Evolutionary conservation across 495 filamentous ascomycete species (phyloP), one percentile per base, ranked within the genome.

Genomic region (Rusavskia elegans): DNA sequence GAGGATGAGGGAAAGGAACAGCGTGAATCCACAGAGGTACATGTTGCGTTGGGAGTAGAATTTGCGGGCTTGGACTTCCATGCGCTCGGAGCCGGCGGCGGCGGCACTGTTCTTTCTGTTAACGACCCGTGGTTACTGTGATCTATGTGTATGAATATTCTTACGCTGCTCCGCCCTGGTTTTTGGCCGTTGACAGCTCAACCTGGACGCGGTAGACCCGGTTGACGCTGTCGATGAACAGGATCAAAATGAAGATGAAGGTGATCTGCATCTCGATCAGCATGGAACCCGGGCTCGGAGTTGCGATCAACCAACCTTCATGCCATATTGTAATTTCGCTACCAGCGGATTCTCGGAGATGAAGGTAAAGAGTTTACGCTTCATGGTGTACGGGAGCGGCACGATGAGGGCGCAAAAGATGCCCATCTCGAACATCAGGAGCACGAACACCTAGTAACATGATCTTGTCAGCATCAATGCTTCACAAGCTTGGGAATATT

Each of bases 21-120:
- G 84, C 0, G 92, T 98, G 75, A 98, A 98, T 60, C 92, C 92
- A 71, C 93, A 97, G 52, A 98, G 88, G 73, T 98, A 98, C 93
- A 98, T 96, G 80, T 98, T 98, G 64, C 92, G 90, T 72, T 98
- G 89, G 54, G 89, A 94, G 79, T 98, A 98, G 76, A 98, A 98
- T 69, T 97, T 97, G 75, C 92, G 89, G 54, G 92, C 92, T 68
- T 98, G 92, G 17, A 96, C 88, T 70, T 98, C 92, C 80, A 93
- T 87, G 56, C 92, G 88, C 65, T 95, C 92, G 66, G 84, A 83
- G 48, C 93, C 85, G 64, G 82, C 81, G 37, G 82, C 78, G 37
- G 81, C 79, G 46, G 80, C 79, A 57, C 79, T 81, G 57, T 48
- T 59, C 63, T 58, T 27, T 61, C 62, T 59, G 44, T 57, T 61